phyloP scores from a whole-genome alignment of 805 yeast species.

The Monosporozyma siamensis region DNA sequence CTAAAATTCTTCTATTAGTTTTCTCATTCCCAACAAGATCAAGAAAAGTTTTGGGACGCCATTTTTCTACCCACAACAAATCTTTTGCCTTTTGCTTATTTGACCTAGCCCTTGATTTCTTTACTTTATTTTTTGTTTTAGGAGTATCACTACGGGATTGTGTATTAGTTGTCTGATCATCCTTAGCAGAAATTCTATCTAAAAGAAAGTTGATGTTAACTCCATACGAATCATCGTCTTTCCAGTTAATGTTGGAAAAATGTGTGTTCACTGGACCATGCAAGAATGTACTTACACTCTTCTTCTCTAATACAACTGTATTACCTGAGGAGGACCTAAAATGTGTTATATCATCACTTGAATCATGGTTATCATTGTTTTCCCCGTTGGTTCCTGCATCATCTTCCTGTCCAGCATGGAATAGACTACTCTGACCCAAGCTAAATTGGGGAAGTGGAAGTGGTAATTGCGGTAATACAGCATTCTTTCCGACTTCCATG shows the following conservation, averaged over 20 bases:
- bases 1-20: constrained; percentile 46
- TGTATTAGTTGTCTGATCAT: too few relatives aligned
- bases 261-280: background rate
- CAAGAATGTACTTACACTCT: background rate
- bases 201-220: constrained; percentile 32
- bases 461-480: background rate
- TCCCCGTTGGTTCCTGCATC: background rate
- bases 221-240: constrained; percentile 31
- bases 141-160: too few relatives aligned
- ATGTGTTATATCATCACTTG: background rate
- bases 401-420: background rate
- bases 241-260: constrained; percentile 10
- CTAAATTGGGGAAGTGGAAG: background rate
- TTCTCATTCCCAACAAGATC: constrained; percentile 64
- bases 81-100: too few relatives aligned
- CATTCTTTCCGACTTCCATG: background rate
- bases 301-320: background rate
- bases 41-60: constrained; percentile 53
- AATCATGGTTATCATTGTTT: background rate
- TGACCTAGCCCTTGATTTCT: too few relatives aligned
- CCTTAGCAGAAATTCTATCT: constrained; percentile 25
- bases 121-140: too few relatives aligned
- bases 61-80: constrained; percentile 51
- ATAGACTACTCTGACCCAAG: constrained; percentile 2
- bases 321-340: constrained; percentile 4